These are phyloP conservation scores for Tetratostichococcus sp. DNA, from an alignment of 139 green algal genomes.

Conservation along the genomic window DNA sequence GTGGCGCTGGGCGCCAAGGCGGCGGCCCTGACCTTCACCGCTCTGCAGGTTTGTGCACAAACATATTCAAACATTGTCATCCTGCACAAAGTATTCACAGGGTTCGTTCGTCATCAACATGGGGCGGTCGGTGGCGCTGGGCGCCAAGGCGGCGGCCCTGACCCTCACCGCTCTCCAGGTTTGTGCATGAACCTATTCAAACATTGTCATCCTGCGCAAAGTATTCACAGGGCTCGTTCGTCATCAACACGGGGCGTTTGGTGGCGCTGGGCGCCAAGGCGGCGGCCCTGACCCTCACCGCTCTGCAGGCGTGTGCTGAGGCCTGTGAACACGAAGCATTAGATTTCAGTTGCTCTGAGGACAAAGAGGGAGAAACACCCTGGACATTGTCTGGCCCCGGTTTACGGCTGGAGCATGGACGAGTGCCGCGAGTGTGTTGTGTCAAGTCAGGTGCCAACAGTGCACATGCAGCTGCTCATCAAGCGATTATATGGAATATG, in stretches of 20 bases:
- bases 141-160: conserved; percentile 48
- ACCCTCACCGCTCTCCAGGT: conserved; percentile 63
- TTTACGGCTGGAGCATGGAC: no score
- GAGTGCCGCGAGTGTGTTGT: no score
- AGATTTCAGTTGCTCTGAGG: no score
- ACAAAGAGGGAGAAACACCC: no score
- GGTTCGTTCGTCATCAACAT: conserved; percentile 69
- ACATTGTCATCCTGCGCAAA: conserved; percentile 22
- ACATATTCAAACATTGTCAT: background rate
- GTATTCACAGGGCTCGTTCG: no score
- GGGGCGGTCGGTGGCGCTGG: conserved; percentile 63
- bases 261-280: conserved; percentile 64
- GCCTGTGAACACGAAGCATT: no score
- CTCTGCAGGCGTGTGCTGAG: conserved; percentile 24
- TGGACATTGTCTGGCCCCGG: no score
- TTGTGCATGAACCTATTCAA: background rate
- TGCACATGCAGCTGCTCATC: no score
- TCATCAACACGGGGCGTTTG: conserved; percentile 68
- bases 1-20: conserved; percentile 64
- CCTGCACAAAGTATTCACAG: no score
- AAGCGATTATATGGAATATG: no score
- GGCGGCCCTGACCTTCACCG: conserved; percentile 62
- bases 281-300: conserved; percentile 63
- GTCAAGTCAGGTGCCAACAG: no score
- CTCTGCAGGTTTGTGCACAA: conserved; percentile 36